Evolutionary conservation across 2,329 filamentous ascomycete species (phyloP).

Genomic region (Alternaria viburni): DNA sequence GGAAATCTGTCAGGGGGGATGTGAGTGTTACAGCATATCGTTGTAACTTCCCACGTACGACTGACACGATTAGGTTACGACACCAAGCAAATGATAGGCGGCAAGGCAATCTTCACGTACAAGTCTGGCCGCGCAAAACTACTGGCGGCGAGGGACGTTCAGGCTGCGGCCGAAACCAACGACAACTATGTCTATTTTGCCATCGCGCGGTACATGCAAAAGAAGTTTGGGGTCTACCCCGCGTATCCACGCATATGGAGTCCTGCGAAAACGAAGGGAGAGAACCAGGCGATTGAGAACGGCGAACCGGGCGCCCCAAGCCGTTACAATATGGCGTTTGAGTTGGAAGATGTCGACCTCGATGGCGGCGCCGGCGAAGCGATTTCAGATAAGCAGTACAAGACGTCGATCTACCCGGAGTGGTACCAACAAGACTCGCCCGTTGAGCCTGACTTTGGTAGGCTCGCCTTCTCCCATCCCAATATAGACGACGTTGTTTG

Average conservation of each 20-base stretch:
- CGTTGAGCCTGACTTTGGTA: no score
- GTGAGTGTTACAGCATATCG: no score
- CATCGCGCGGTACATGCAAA: background rate
- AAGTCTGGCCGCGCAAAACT: background rate
- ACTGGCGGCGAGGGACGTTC: background rate
- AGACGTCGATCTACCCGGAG: background rate
- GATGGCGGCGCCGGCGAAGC: no score
- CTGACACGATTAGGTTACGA: background rate
- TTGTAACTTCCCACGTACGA: no score
- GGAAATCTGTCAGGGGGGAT: no score
- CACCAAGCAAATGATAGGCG: background rate
- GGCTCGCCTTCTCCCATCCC: background rate
- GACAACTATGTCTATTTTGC: background rate
- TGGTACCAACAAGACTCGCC: background rate
- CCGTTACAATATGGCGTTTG: no score
- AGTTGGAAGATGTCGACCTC: no score
- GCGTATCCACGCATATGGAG: background rate
- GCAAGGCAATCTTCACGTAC: no score
- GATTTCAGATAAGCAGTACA: rapidly evolving
- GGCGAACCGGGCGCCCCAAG: background rate
- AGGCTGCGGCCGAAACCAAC: no score
- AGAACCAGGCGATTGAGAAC: rapidly evolving
- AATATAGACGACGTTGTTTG: background rate
- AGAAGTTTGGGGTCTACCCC: background rate
- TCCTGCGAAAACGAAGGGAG: rapidly evolving